Evolutionary conservation across 148 eudicot genomes (phyloP), one percentile per base, ranked within the genome.

Genomic region (Rhododendron griersonianum): DNA sequence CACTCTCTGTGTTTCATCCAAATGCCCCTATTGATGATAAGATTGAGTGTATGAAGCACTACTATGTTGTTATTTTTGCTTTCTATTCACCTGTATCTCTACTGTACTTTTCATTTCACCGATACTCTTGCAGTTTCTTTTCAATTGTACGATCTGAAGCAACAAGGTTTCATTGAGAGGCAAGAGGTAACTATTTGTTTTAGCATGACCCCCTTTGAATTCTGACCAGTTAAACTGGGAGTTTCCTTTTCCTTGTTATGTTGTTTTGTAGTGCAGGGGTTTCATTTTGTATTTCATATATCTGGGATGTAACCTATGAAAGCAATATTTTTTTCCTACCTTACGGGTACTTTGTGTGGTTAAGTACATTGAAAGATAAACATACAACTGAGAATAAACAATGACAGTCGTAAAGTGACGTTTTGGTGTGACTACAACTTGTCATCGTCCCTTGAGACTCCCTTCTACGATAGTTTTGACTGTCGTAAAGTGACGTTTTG

Each of bases 1-100:
- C 98, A 15, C 99, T 96, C 84, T 96, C 99, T 25, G 98, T 96
- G 44, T 96, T 96, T 86, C 98, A 95, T 90, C 99, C 99, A 79
- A 93, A 92, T 88, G 98, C 99, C 77, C 98, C 98, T 5, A 90
- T 92, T 41, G 98, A 95, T 21, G 98, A 95, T 79, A 96, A 96
- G 91, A 96, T 96, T 86, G 98, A 95, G 37, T 96, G 99, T 96
- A 94, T 85, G 96, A 69, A 74, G 63, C 39, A 25, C 44, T 88
- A 16, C 69, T 69, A 61, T 84, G 47, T 50, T 65, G 25, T 76
- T 55, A 11, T 53, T 45, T 81, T 82, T 23, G 48, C 48, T 77
- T n/a, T 78, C 78, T 37, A 15, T 61, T 33, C 67, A 30, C n/a
- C 44, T 39, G n/a, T 84, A 71, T 84, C 77, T n/a, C 4, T 61